Conservation (phyloP, 1,284 basidiomycete genomes). For the Calocybe gambosa region DNA sequence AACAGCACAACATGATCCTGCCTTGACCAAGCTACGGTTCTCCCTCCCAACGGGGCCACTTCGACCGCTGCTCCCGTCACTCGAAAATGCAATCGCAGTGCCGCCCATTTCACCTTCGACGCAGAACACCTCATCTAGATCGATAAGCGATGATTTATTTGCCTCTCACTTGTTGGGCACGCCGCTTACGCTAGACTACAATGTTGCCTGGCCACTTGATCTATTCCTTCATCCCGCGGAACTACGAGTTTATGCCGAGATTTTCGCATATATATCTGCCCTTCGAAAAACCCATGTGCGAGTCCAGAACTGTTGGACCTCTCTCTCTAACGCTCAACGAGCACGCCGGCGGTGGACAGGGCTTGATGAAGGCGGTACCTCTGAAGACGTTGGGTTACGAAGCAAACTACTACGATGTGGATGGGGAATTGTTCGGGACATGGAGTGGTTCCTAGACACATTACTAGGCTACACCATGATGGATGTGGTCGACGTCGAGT, state of each 20-base stretch:
- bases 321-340: conserved; percentile 77
- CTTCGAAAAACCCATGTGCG: conserved; percentile 77
- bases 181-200: conserved; percentile 62
- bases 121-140: conserved; percentile 18
- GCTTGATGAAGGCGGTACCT: conserved; percentile 78
- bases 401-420: conserved; percentile 65
- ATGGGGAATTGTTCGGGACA: conserved; percentile 81
- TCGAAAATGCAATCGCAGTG: conserved; percentile 33
- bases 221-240: conserved; percentile 79
- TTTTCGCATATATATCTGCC: conserved; percentile 82
- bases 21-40: conserved; percentile 65
- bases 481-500: conserved; percentile 86
- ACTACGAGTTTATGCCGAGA: conserved; percentile 64
- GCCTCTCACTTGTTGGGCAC: conserved; percentile 77
- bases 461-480: conserved; percentile 81
- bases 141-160: conserved; percentile 48
- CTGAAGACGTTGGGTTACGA: conserved; percentile 58
- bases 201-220: conserved; percentile 81
- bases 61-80: conserved; percentile 68
- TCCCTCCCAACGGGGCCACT: conserved; percentile 73
- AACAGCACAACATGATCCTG: conserved; percentile 74
- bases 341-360: conserved; percentile 80
- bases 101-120: conserved; percentile 26
- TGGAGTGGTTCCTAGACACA: conserved; percentile 89
- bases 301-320: conserved; percentile 77